phyloP scores from a whole-genome alignment of 2,329 filamentous ascomycete species.

The Beauveria sp. region DNA sequence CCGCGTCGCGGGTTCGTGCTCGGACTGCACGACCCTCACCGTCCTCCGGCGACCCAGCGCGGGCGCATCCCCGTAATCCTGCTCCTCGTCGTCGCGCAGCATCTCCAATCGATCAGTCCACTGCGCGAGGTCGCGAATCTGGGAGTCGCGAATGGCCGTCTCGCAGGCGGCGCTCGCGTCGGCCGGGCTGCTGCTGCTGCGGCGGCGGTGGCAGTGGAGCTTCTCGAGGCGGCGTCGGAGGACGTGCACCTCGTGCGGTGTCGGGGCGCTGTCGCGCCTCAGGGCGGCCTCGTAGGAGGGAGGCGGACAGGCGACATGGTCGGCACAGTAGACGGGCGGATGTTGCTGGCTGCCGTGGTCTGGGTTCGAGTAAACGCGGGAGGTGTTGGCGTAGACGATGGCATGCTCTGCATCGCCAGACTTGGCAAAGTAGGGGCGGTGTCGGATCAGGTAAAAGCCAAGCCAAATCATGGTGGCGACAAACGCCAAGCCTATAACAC shows the following conservation, averaged over 20 bases:
- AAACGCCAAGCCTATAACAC: background rate
- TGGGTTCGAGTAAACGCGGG: background rate
- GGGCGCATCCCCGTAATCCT: background rate
- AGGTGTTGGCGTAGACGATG: background rate
- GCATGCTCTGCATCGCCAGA: background rate
- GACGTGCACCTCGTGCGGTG: background rate
- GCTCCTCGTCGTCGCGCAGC: background rate
- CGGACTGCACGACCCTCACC: background rate
- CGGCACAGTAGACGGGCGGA: constrained; percentile 12
- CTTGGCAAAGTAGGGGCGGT: background rate
- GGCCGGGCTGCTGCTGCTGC: background rate
- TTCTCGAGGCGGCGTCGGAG: background rate
- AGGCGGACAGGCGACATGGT: constrained; percentile 12
- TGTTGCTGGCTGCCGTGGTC: background rate
- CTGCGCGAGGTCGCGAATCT: constrained; percentile 9
- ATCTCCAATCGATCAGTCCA: constrained; percentile 14
- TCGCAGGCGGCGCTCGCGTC: background rate
- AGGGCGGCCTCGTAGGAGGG: constrained; percentile 12
- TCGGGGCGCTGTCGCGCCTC: background rate
- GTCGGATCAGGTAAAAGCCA: background rate
- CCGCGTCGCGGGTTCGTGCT: background rate
- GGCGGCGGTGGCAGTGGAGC: background rate
- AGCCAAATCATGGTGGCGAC: background rate
- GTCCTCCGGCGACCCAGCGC: background rate
- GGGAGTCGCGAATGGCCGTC: constrained; percentile 8